These are phyloP conservation scores for Lactifluus volemus DNA, from an alignment of 768 basidiomycete genomes.

Conservation along the genomic window DNA sequence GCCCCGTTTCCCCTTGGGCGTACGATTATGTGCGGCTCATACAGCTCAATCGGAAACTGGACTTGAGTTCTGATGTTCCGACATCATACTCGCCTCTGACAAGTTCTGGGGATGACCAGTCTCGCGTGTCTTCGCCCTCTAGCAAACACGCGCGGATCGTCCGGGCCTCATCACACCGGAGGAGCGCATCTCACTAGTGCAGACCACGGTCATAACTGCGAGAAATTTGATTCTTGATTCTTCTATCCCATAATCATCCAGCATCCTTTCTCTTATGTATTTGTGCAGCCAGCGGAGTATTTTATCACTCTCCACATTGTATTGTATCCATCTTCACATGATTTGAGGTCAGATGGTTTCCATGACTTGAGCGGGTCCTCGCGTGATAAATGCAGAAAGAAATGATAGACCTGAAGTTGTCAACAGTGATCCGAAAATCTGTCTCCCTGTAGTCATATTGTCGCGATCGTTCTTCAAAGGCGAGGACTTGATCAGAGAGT, in stretches of 20 bases:
- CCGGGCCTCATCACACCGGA: not conserved
- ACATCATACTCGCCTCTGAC: not conserved
- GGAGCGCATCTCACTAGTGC: not conserved
- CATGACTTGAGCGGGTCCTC: too few species aligned
- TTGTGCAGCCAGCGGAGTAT: too few species aligned
- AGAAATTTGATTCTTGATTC: not conserved
- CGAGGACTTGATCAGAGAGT: not conserved
- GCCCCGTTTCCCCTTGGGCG: conserved; percentile 35
- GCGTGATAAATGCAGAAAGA: not conserved
- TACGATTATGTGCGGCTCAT: conserved; percentile 24
- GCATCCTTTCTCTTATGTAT: too few species aligned
- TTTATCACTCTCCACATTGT: too few species aligned
- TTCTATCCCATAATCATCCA: not conserved
- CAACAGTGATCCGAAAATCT: not conserved
- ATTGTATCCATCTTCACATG: too few species aligned
- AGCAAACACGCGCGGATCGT: not conserved
- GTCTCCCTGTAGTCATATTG: too few species aligned
- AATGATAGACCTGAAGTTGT: not conserved
- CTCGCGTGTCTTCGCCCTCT: not conserved
- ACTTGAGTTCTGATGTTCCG: not conserved
- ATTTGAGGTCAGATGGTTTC: too few species aligned
- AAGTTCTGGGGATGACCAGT: not conserved
- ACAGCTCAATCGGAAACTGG: conserved; percentile 3
- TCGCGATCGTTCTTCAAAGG: not conserved
- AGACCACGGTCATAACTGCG: not conserved